Evolutionary conservation across 2,329 filamentous ascomycete genomes (phyloP), one percentile per base, ranked within the genome.

Genomic region (Lachnellula subtilissima): DNA sequence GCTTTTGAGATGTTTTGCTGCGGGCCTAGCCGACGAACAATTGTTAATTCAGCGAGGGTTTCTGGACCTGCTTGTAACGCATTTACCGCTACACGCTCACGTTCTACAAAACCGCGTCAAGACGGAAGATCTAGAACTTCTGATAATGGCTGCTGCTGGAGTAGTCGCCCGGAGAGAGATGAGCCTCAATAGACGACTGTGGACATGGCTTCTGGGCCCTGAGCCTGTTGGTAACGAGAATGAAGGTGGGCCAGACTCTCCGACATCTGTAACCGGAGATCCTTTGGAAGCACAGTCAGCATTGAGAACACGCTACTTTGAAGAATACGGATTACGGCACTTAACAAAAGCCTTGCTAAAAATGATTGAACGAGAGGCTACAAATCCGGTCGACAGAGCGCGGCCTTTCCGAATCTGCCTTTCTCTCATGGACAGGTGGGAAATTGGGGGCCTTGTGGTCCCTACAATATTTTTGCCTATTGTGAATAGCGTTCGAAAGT

Each of bases 391-490:
- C 0, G 90, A 95, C 66, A 81, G 86, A 69, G 90, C 91, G 19
- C 85, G 86, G 40, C 93, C 94, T 0, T 97, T 96, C 69, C 86
- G 92, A 55, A 90, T 97, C 60, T 95, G 91, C 66, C 80, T 97
- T 2, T 97, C 95, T 15, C 77, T 99, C 52, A 97, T 99, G 94
- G 94, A 99, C 73, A 86, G 92, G 56, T 97, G 91, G 92, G 94
- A 99, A 70, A 93, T 99, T 62, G 94, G 94, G 32, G 91, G 91
- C 1, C 78, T 93, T 17, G 85, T 99, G 48, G 87, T 97, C 1
- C 89, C 92, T 0, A 86, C 91, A 58, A 83, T 97, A 14, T 97
- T 99, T 67, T 77, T 97, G 14, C 89, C 92, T 3, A 86, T 93
- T 25, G 83, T 99, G 64, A 81, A 86, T 68, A 95, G 87, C 64